Evolutionary conservation across 1,139 yeast genomes (phyloP), one percentile per base, ranked within the genome.

Genomic region (Taphrina wiesneri): DNA sequence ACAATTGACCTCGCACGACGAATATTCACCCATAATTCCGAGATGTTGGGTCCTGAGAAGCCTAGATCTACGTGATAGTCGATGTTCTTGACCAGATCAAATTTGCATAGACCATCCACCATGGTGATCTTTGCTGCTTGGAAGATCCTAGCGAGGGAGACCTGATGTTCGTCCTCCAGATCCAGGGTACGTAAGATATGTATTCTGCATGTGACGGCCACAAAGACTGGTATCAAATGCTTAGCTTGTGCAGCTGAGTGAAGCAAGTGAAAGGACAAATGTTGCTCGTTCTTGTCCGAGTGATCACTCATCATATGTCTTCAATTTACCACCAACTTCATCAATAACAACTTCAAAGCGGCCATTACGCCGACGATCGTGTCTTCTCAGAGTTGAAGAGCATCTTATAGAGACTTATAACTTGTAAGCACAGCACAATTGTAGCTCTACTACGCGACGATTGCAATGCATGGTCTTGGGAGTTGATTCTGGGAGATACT

Each of bases 241-340:
- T 19, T n/a, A 39, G 32, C 28, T 4, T 21, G 30, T 13, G n/a
- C 43, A 3, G 57, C 41, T 4, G 64, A 49, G 21, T 45, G 43
- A 13, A 60, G 57, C 52, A 60, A 46, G 28, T 60, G 64, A 13
- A 60, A 51, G n/a, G 64, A 60, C 51, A 60, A 25, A 32, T 19
- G 23, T 34, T 23, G 25, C 28, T 45, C 26, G 21, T 26, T 9
- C 26, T 17, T 15, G 30, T 21, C 26, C n/a, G n/a, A 15, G 28
- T 46, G 28, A 21, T 7, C 52, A 46, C 11, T 46, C 15, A 17
- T 46, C 21, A n/a, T n/a, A 19, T n/a, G 46, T 7, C 46, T n/a
- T 19, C 6, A 41, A 41, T 41, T 41, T 7, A 41, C 15, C 46
- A 19, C n/a, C 15, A 34, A 34, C 13, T 34, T 11, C 39, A 11